These are phyloP conservation scores for Kokia cookei DNA, from an alignment of 441 rosid species.

Conservation along the genomic window DNA sequence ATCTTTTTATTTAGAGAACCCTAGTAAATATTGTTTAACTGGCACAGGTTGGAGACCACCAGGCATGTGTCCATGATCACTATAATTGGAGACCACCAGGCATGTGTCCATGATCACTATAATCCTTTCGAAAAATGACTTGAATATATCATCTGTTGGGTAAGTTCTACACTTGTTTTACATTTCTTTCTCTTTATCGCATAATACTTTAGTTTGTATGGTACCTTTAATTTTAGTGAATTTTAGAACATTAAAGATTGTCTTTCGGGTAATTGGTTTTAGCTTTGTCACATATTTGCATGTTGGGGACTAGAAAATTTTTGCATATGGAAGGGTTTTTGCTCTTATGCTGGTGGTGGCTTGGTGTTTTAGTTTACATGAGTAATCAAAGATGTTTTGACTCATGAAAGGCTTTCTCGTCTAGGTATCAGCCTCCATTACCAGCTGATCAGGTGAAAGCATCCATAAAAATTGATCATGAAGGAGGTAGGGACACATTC, in stretches of 20 bases:
- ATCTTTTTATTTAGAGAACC: not conserved
- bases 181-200: not conserved
- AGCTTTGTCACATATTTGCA: not conserved
- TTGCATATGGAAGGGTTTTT: not conserved
- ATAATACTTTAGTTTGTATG: not conserved
- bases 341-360: not conserved
- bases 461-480: conserved; percentile 53
- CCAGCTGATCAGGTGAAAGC: conserved; percentile 76
- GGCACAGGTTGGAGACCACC: conserved; percentile 70
- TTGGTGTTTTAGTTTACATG: not conserved
- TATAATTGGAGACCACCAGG: conserved; percentile 85
- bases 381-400: not conserved
- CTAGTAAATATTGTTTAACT: not conserved
- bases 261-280: not conserved
- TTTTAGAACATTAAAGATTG: not conserved
- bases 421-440: conserved; percentile 84
- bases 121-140: conserved; percentile 68
- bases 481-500: conserved; percentile 51
- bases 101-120: conserved; percentile 90
- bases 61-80: conserved; percentile 94
- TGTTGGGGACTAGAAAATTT: not conserved
- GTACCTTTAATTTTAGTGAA: not conserved
- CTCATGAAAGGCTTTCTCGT: not conserved
- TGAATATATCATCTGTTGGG: conserved; percentile 70
- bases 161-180: conserved; percentile 22